Conservation (phyloP, 2,329 filamentous ascomycete genomes). For the Penicillium sp. region DNA sequence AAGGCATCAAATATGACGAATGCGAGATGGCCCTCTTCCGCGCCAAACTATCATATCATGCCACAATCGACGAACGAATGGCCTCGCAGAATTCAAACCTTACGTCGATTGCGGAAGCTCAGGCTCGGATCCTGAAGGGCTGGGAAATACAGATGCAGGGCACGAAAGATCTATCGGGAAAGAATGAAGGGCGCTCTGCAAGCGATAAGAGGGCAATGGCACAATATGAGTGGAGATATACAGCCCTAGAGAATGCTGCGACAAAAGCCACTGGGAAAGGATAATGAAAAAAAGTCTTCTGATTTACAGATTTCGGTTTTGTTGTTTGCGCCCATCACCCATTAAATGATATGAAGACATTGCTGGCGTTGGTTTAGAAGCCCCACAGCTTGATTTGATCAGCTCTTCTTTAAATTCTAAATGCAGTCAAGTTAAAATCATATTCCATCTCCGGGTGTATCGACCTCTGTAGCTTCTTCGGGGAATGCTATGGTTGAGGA, state of each 20-base stretch:
- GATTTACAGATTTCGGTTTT: background rate
- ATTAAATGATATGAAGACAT: conserved; percentile 19
- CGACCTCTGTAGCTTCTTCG: background rate
- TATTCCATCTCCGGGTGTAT: too few relatives aligned
- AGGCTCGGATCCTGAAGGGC: conserved; percentile 35
- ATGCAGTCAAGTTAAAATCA: background rate
- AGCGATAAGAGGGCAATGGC: conserved; percentile 34
- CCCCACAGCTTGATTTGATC: conserved; percentile 1
- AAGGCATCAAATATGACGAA: conserved; percentile 38
- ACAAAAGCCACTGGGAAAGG: conserved; percentile 23
- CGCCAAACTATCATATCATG: conserved; percentile 37
- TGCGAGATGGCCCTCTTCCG: conserved; percentile 40
- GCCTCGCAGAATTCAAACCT: conserved; percentile 35
- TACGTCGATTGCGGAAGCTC: conserved; percentile 34
- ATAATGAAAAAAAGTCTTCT: conserved; percentile 5
- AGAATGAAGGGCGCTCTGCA: conserved; percentile 31
- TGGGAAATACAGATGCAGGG: conserved; percentile 38
- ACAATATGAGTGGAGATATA: conserved; percentile 39
- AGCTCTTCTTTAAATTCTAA: background rate
- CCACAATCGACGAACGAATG: conserved; percentile 36
- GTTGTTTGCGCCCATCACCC: conserved; percentile 1
- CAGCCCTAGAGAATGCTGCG: conserved; percentile 33
- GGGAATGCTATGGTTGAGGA: background rate
- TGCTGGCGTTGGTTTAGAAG: conserved; percentile 30
- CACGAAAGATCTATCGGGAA: conserved; percentile 35